phyloP scores from a whole-genome alignment of 805 yeast genomes.

The Blastobotrys mokoenaii region DNA sequence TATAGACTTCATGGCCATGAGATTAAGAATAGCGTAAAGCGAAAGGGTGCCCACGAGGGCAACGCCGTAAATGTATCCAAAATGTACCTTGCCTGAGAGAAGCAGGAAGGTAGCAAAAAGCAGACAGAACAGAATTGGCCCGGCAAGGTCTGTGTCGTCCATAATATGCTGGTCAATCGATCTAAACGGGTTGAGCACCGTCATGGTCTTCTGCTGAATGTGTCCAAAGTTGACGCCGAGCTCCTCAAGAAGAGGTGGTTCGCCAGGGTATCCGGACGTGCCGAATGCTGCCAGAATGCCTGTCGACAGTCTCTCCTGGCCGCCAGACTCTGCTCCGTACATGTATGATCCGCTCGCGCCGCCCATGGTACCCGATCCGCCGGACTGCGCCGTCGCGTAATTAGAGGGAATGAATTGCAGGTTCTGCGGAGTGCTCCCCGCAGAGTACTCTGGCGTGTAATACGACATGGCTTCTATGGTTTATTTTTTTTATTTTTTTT shows the following conservation, averaged over 20 bases:
- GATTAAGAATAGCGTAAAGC: slow-evolving; percentile 72
- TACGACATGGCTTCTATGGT: slow-evolving; percentile 9
- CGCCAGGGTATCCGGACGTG: slow-evolving; percentile 90
- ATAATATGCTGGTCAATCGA: slow-evolving; percentile 62
- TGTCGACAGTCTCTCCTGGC: slow-evolving; percentile 41
- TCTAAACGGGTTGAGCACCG: slow-evolving; percentile 74
- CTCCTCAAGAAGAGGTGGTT: slow-evolving; percentile 86
- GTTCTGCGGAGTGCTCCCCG: slow-evolving; percentile 5
- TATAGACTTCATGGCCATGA: slow-evolving; percentile 57
- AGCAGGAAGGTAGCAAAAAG: slow-evolving; percentile 76
- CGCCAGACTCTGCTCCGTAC: slow-evolving; percentile 12
- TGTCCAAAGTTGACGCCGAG: slow-evolving; percentile 88
- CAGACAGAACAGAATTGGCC: slow-evolving; percentile 84
- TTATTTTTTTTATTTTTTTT: not conserved
- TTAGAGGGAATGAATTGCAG: slow-evolving; percentile 17
- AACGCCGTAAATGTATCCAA: slow-evolving; percentile 94
- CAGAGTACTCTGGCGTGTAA: slow-evolving; percentile 9
- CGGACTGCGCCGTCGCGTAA: slow-evolving; percentile 8
- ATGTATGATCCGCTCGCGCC: slow-evolving; percentile 8
- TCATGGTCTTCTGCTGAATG: slow-evolving; percentile 69
- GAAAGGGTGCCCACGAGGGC: slow-evolving; percentile 85
- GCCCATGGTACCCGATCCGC: slow-evolving; percentile 16
- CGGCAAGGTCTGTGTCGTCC: slow-evolving; percentile 89
- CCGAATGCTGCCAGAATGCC: slow-evolving; percentile 91
- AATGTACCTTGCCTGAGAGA: slow-evolving; percentile 86